Conservation (phyloP, 371 early-diverging fungal genomes). For the Mucor indicus region DNA sequence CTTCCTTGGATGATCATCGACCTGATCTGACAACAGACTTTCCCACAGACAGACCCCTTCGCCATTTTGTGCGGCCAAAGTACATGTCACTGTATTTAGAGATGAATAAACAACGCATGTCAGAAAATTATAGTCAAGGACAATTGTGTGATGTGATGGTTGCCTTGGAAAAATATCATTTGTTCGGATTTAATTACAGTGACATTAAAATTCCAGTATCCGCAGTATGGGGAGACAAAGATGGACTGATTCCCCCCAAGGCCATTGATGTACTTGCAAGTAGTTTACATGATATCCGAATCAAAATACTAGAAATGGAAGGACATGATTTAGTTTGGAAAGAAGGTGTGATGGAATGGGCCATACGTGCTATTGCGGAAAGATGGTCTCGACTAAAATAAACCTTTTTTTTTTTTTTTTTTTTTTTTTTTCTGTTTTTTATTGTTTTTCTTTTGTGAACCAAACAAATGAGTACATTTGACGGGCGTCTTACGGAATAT, state of each 20-base stretch:
- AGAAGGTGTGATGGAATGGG: conserved; percentile 55
- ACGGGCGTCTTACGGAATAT: conserved; percentile 46
- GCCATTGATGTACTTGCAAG: conserved; percentile 42
- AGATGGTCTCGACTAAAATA: background rate
- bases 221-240: conserved; percentile 55
- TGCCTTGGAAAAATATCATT: conserved; percentile 47
- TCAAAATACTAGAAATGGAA: conserved; percentile 50
- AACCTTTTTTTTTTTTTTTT: background rate
- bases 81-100: conserved; percentile 46
- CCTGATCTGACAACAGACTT: conserved; percentile 42
- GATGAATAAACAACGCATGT: conserved; percentile 44
- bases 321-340: conserved; percentile 54
- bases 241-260: conserved; percentile 36
- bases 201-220: conserved; percentile 38
- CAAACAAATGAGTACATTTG: conserved; percentile 47
- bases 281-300: conserved; percentile 33
- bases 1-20: conserved; percentile 31
- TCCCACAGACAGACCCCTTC: conserved; percentile 44
- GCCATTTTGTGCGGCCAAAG: conserved; percentile 46
- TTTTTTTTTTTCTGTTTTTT: background rate
- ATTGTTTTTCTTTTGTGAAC: background rate
- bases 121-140: conserved; percentile 40
- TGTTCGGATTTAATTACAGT: conserved; percentile 46
- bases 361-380: conserved; percentile 42
- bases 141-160: conserved; percentile 45